These are phyloP conservation scores for Bidens hawaiensis DNA, from an alignment of 140 eudicot genomes.

Conservation along the genomic window DNA sequence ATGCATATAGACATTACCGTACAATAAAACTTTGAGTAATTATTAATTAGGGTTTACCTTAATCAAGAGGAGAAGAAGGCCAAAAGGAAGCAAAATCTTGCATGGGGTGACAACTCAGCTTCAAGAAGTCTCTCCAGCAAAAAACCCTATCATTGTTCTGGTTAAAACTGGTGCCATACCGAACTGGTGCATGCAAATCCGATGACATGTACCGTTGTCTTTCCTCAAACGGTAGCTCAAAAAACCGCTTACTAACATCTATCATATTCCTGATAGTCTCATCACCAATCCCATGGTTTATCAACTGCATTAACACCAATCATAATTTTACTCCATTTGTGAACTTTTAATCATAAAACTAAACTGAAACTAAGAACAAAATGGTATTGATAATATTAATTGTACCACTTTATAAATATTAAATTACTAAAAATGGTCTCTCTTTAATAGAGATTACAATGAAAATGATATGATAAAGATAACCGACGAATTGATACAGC, in stretches of 20 bases:
- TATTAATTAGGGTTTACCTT: conserved; percentile 37
- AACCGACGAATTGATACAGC: too few species aligned
- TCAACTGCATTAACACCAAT: conserved; percentile 33
- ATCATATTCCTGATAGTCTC: conserved; percentile 29
- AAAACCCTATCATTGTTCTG: conserved; percentile 55
- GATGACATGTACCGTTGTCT: conserved; percentile 50
- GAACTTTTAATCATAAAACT: background rate
- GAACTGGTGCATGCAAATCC: conserved; percentile 41
- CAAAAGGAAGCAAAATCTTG: conserved; percentile 37
- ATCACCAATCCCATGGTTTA: conserved; percentile 41
- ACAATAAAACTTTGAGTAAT: too few species aligned
- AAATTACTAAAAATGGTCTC: too few species aligned
- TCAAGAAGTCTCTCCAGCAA: conserved; percentile 70
- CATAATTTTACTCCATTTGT: background rate
- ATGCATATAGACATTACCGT: too few species aligned
- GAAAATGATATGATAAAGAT: too few species aligned
- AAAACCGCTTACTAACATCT: conserved; percentile 47
- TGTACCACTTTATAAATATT: too few species aligned
- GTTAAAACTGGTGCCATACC: conserved; percentile 65
- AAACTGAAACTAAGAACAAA: background rate
- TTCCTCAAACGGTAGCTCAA: conserved; percentile 54
- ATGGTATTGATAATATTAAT: too few species aligned
- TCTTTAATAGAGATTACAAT: too few species aligned
- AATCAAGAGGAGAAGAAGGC: conserved; percentile 60
- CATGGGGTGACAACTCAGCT: conserved; percentile 43